These are phyloP conservation scores for Penicillium sclerotigenum DNA, from an alignment of 2,329 filamentous ascomycete species.

Conservation along the genomic window DNA sequence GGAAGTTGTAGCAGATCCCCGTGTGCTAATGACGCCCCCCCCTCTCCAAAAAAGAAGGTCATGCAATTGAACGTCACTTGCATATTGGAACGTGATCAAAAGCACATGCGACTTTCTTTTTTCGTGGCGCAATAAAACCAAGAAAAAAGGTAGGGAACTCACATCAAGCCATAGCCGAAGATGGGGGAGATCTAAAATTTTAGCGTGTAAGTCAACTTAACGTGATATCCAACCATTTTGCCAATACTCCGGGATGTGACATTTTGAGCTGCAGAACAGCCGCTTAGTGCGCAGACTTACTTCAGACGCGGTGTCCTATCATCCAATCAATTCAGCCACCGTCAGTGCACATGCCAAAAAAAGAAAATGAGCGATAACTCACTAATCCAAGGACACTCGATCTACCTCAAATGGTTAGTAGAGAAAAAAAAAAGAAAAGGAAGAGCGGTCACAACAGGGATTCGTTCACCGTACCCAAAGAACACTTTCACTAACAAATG, in stretches of 20 bases:
- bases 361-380: slow-evolving; percentile 32
- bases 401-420: slow-evolving; percentile 28
- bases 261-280: slow-evolving; percentile 33
- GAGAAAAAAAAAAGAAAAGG: not conserved
- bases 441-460: slow-evolving; percentile 14
- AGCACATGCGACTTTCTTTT: slow-evolving; percentile 27
- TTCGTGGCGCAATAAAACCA: slow-evolving; percentile 25
- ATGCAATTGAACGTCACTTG: slow-evolving; percentile 9
- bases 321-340: slow-evolving; percentile 43
- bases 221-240: slow-evolving; percentile 40
- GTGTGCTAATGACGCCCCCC: not conserved
- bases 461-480: slow-evolving; percentile 50
- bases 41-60: not conserved
- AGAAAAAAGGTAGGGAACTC: slow-evolving; percentile 17
- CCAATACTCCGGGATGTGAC: slow-evolving; percentile 25
- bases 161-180: slow-evolving; percentile 42
- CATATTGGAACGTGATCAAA: slow-evolving; percentile 35
- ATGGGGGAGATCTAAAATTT: slow-evolving; percentile 39
- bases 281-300: slow-evolving; percentile 33
- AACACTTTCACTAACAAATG: slow-evolving; percentile 62
- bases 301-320: slow-evolving; percentile 38
- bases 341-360: slow-evolving; percentile 21
- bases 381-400: slow-evolving; percentile 60
- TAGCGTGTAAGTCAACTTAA: slow-evolving; percentile 39
- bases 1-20: slow-evolving; percentile 15